Percentiles rank a stretch among this genome's conserved stretches.
Evolutionary conservation across 257 asterid genomes (phyloP).

Genomic region (Pogostemon cablin): DNA sequence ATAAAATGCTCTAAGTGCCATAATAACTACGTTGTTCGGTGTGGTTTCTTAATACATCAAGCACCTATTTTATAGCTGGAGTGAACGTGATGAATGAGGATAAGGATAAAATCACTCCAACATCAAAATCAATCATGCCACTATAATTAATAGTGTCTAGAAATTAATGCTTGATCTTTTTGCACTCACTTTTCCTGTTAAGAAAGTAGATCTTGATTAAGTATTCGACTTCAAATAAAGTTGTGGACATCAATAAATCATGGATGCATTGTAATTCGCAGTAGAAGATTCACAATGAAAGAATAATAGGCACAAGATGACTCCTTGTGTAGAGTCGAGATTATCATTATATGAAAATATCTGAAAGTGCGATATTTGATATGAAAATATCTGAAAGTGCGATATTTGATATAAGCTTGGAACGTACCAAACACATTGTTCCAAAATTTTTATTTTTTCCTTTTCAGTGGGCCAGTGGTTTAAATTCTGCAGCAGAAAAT

Average conservation of each 20-base stretch:
- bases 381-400: neutral
- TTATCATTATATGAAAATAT: neutral
- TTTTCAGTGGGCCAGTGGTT: neutral
- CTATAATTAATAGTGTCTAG: neutral
- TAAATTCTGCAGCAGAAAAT: neutral
- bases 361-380: neutral
- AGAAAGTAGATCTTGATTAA: neutral
- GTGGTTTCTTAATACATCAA: neutral
- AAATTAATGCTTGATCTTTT: too few relatives aligned
- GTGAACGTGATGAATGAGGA: neutral
- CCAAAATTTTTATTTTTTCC: neutral
- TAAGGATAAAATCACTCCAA: neutral
- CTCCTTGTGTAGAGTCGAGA: too few relatives aligned
- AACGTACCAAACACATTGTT: neutral
- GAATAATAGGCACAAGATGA: neutral
- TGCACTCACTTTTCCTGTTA: neutral
- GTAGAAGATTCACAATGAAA: neutral
- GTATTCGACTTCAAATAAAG: neutral
- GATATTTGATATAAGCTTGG: neutral
- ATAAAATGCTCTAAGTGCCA: slow-evolving; percentile 1
- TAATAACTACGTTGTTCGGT: neutral
- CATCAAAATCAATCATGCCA: neutral
- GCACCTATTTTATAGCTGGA: neutral
- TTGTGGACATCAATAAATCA: neutral
- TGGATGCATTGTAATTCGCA: neutral